phyloP scores from a whole-genome alignment of 768 basidiomycete species.

The Pisolithus marmoratus region DNA sequence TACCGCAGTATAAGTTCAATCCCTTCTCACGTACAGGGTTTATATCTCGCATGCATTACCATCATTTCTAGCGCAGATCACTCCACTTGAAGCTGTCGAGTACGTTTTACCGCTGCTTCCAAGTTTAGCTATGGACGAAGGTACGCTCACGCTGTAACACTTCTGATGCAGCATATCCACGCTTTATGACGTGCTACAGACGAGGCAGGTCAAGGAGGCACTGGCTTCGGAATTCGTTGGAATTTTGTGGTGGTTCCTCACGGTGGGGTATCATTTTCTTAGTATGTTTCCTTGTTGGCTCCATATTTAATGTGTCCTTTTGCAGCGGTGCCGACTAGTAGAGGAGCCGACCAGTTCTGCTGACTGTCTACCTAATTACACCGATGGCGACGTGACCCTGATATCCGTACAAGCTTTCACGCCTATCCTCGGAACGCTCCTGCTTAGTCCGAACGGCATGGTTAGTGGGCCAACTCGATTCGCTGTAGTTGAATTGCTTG shows the following conservation, averaged over 20 bases:
- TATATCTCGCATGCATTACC: conserved; percentile 84
- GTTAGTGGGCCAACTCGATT: conserved; percentile 70
- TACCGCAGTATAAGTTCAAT: conserved; percentile 7
- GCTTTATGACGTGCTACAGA: conserved; percentile 40
- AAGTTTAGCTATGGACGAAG: conserved; percentile 80
- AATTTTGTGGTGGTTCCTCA: conserved; percentile 92
- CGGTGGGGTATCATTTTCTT: conserved; percentile 32
- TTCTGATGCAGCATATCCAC: background rate
- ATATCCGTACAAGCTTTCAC: conserved; percentile 87
- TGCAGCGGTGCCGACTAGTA: conserved; percentile 62
- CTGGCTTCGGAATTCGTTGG: conserved; percentile 73
- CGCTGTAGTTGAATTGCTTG: conserved; percentile 74
- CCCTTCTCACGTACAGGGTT: conserved; percentile 41
- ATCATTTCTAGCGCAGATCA: conserved; percentile 67
- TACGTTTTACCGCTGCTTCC: conserved; percentile 91
- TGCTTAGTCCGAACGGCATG: conserved; percentile 71
- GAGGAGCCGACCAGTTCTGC: conserved; percentile 32
- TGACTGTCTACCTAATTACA: conserved; percentile 10
- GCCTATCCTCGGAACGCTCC: conserved; percentile 81
- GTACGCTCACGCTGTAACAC: conserved; percentile 34
- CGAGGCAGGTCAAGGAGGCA: conserved; percentile 82
- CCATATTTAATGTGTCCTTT: background rate
- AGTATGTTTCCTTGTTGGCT: background rate
- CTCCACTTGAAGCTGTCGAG: conserved; percentile 84
- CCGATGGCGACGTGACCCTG: conserved; percentile 26